phyloP scores from a whole-genome alignment of 2,329 filamentous ascomycete species.

The Colletotrichum phormii region DNA sequence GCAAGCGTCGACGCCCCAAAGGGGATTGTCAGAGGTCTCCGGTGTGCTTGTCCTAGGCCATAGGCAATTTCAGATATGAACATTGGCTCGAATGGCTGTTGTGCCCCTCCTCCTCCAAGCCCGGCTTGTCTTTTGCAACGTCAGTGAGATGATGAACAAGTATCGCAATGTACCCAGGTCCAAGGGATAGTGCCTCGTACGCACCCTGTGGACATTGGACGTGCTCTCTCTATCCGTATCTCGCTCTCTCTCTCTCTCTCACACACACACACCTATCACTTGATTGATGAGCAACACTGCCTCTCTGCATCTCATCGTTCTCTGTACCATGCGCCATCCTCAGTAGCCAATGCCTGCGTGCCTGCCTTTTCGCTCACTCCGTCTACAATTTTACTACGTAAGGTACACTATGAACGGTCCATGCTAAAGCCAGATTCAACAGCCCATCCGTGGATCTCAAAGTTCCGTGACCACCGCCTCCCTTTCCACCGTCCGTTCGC shows the following conservation, averaged over 20 bases:
- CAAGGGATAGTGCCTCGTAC: not conserved
- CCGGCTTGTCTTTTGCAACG: not conserved
- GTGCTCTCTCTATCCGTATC: not conserved
- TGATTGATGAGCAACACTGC: not conserved
- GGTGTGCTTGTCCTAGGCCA: slow-evolving; percentile 12
- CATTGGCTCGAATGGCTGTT: slow-evolving; percentile 16
- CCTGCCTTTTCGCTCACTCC: not conserved
- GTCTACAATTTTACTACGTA: not conserved
- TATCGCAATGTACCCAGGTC: not conserved
- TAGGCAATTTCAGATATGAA: not conserved
- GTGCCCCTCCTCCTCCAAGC: slow-evolving; percentile 25
- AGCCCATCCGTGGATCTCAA: not conserved
- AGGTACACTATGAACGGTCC: too few relatives aligned
- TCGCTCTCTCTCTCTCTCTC: not conserved
- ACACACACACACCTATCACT: not conserved
- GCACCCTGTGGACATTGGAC: not conserved
- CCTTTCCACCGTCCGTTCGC: not conserved
- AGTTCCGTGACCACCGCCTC: not conserved
- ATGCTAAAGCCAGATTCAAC: not conserved
- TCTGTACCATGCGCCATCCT: not conserved
- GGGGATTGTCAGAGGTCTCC: slow-evolving; percentile 18
- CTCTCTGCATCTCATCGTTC: not conserved
- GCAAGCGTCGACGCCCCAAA: slow-evolving; percentile 33
- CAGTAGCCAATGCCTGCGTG: not conserved
- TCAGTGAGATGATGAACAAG: not conserved